phyloP scores from a whole-genome alignment of 2,329 filamentous ascomycete genomes.

The Claviceps pazoutovae region DNA sequence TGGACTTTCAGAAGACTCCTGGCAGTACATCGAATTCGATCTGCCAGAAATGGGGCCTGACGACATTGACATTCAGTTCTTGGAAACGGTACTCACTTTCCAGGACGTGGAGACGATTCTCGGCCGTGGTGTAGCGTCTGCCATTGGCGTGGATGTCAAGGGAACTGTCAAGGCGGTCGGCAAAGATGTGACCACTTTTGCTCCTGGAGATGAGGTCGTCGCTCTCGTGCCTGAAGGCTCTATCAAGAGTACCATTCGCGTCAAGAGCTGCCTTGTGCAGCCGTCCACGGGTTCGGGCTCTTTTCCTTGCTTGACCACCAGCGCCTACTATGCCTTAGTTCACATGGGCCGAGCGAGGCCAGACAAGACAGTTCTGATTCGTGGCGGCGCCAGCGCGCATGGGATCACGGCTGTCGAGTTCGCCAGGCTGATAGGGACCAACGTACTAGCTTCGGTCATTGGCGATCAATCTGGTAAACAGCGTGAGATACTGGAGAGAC shows the following conservation, averaged over 20 bases:
- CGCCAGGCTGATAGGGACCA: slow-evolving; percentile 21
- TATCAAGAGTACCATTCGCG: slow-evolving; percentile 19
- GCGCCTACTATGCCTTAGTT: slow-evolving; percentile 29
- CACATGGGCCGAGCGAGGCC: slow-evolving; percentile 15
- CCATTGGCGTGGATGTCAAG: slow-evolving; percentile 27
- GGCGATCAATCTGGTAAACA: slow-evolving; percentile 20
- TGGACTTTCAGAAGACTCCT: slow-evolving; percentile 12
- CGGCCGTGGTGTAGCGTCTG: slow-evolving; percentile 17
- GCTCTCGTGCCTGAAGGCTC: slow-evolving; percentile 25
- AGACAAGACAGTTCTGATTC: slow-evolving; percentile 26
- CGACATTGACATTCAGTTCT: slow-evolving; percentile 28
- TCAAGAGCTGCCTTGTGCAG: slow-evolving; percentile 24
- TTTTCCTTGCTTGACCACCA: slow-evolving; percentile 24
- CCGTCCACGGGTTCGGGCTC: slow-evolving; percentile 11
- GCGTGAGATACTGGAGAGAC: slow-evolving; percentile 19
- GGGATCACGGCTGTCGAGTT: slow-evolving; percentile 31
- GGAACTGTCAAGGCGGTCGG: slow-evolving; percentile 25
- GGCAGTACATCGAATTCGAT: slow-evolving; percentile 13
- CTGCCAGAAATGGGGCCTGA: slow-evolving; percentile 12
- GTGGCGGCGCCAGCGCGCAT: slow-evolving; percentile 27
- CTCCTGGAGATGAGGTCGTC: slow-evolving; percentile 26
- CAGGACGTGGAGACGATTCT: slow-evolving; percentile 23
- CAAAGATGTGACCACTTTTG: slow-evolving; percentile 16
- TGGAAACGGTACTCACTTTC: slow-evolving; percentile 20
- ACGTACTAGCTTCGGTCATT: slow-evolving; percentile 28